These are phyloP conservation scores for Aspergillus conjunctus DNA, from an alignment of 495 filamentous ascomycete genomes.

Conservation along the genomic window DNA sequence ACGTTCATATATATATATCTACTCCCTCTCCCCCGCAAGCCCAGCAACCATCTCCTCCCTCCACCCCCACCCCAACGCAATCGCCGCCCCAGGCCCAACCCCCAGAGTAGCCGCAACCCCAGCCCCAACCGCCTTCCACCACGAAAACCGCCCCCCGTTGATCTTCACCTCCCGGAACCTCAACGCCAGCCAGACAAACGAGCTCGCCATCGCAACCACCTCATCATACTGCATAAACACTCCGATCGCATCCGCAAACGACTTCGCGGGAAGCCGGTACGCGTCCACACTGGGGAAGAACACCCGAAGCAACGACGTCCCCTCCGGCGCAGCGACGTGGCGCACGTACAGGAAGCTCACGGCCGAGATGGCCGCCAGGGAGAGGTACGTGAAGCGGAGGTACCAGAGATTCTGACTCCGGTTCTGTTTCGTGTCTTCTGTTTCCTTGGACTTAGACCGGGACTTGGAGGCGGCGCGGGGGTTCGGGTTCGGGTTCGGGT, in stretches of 20 bases:
- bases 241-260: conserved; percentile 18
- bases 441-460: background rate
- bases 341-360: conserved; percentile 17
- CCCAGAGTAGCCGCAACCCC: conserved; percentile 5
- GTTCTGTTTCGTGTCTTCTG: background rate
- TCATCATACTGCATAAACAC: conserved; percentile 26
- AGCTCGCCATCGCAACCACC: conserved; percentile 17
- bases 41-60: conserved; percentile 22
- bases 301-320: conserved; percentile 8
- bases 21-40: background rate
- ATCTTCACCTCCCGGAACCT: conserved; percentile 22
- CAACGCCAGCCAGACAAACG: conserved; percentile 21
- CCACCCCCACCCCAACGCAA: conserved; percentile 28
- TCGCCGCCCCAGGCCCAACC: conserved; percentile 26
- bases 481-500: too few species aligned
- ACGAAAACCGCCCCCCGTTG: conserved; percentile 13
- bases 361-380: conserved; percentile 13
- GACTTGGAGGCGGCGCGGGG: too few species aligned
- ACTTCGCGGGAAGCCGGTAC: background rate
- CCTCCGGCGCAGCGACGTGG: background rate
- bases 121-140: conserved; percentile 12
- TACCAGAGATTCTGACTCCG: background rate
- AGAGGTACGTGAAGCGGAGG: conserved; percentile 7
- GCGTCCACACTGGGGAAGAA: conserved; percentile 5
- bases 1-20: too few species aligned